A percentile compares a stretch with the other conserved stretches of the same genome.
Conservation (phyloP, 805 yeast genomes). For the Metschnikowia shivogae region DNA sequence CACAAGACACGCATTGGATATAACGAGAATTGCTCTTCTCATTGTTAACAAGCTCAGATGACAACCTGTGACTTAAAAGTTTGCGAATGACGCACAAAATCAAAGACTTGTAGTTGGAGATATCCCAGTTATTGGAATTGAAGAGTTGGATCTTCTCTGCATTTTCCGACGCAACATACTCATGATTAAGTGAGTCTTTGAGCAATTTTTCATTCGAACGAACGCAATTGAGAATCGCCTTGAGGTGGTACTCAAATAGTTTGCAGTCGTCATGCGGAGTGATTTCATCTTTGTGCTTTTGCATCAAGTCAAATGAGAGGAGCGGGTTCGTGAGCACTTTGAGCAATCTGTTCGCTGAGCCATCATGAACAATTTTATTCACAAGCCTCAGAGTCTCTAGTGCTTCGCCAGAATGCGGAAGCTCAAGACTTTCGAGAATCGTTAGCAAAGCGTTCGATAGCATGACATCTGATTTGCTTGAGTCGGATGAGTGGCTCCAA, state of each 20-base stretch:
- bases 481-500: conserved; percentile 67
- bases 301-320: conserved; percentile 36
- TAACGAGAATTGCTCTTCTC: conserved; percentile 16
- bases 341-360: conserved; percentile 58
- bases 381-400: conserved; percentile 49
- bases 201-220: conserved; percentile 40
- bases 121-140: conserved; percentile 42
- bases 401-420: conserved; percentile 1
- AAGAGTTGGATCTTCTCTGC: conserved; percentile 39
- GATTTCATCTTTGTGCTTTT: conserved; percentile 21
- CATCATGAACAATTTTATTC: conserved; percentile 40
- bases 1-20: conserved; percentile 29
- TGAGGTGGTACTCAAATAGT: conserved; percentile 58
- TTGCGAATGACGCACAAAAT: conserved; percentile 43
- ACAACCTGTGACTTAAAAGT: conserved; percentile 36
- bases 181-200: conserved; percentile 49
- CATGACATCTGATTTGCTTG: conserved; percentile 46
- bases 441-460: conserved; percentile 62
- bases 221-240: conserved; percentile 50
- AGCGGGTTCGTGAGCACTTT: conserved; percentile 56
- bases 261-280: conserved; percentile 55
- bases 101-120: conserved; percentile 61
- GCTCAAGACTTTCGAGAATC: conserved; percentile 48
- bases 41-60: conserved; percentile 19
- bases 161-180: conserved; percentile 54